Evolutionary conservation across 352 stramenopile species (phyloP), one percentile per base, ranked within the genome.

Genomic region (Chrysophaeum taylorii): DNA sequence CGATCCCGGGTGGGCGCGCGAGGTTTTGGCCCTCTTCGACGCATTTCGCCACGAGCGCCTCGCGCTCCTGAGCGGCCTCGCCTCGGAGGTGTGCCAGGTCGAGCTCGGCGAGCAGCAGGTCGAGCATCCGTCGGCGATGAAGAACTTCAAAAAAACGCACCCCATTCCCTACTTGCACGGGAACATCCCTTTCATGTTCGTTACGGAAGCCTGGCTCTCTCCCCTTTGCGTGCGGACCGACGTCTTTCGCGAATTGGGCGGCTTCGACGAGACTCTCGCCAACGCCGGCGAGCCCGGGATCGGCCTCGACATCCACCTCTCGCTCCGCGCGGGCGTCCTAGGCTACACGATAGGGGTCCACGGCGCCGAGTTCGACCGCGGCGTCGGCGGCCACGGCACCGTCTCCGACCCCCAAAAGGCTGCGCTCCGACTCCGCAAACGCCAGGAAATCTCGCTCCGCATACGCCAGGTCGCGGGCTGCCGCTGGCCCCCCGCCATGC

Each of bases 231-330:
- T 66, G 1, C 15, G 57, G n/a, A 9, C 5, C 16, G 57, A 66
- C 57, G 57, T 25, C 9, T 66, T 9, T 9, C 33, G 2, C 21
- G 35, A 2, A 12, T 18, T 66, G 16, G 57, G 57, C 31, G 57
- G 57, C 57, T 66, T 66, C 35, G 57, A 66, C 57, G 57, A 66
- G 57, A 66, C 33, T 15, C 57, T 66, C 15, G 2, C 52, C 23
- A 9, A 2, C 7, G 7, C 27, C 4, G 52, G 52, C 52, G 35
- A 45, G 57, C 57, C 57, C 9, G 57, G 57, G 33, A 66, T 66
- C 36, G 57, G 57, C 1, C 35, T 66, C 9, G 57, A 66, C 36
- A 66, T 66, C n/a, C 57, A 66, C 57, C 57, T 66, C 12, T 66
- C 57, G 57, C n/a, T 66, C 5, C 57, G 57, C 31, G 57, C 57